Evolutionary conservation across 2,329 filamentous ascomycete species (phyloP), one percentile per base, ranked within the genome.

Genomic region (Chrysosporium keratinophilum): DNA sequence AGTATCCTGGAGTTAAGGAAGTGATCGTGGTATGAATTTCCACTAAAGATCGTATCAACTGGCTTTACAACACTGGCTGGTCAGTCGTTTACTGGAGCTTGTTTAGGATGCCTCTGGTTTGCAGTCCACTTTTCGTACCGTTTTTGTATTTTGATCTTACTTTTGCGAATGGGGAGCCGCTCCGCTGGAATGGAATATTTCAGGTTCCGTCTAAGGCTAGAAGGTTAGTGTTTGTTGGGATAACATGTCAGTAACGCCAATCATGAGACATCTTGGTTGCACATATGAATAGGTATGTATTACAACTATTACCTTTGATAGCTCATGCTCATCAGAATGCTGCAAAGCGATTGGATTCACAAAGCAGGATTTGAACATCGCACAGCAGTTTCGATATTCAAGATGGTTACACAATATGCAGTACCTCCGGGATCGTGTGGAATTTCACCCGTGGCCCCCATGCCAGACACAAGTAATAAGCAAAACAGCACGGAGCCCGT

Each of bases 1-100:
- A 34, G 50, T 37, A 49, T 54, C 23, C 52, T 54, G n/a, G 46
- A n/a, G 15, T 15, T 54, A 31, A 35, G 49, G 23, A 52, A 44
- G 35, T 37, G n/a, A 20, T 51, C 6, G 6, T 44, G 28, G 5
- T 7, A 37, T 2, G 23, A 23, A 19, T 3, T n/a, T 19, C 31
- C 20, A 6, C 12, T 34, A 12, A 12, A 34, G 12, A 34, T 34
- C 33, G 33, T 12, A 34, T 34, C 33, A 34, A 34, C 33, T 34
- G 33, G 12, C 12, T 34, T 34, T 34, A 12, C 33, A 34, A 34
- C 11, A 5, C 23, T 28, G 7, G 3, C 23, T 28, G 23, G 7
- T 28, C 23, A 7, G 23, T 28, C 7, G 23, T 7, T 28, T 28
- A 28, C 7, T 28, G 23, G 23, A 28, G 23, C 3, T 28, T 28